Base-by-base conservation (phyloP, 1,139 yeast genomes). In the Suhomyces anneliseae region DNA sequence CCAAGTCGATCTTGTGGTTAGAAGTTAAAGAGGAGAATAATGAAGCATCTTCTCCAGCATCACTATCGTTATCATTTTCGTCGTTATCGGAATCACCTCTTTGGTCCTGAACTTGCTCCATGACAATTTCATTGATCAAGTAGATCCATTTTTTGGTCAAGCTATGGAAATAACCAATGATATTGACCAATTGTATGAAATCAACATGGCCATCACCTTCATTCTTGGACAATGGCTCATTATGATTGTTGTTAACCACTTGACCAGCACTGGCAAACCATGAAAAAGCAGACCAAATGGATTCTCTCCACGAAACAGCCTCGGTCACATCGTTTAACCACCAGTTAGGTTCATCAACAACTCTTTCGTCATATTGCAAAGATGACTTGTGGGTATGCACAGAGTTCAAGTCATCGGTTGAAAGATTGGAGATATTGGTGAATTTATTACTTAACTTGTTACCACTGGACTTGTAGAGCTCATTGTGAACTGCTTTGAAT, bases 261-360 rank as follows among this genome's bases (percentile, higher is more conserved):
- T 79, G 85, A 6, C 96, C 96, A 2, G 95, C 95, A 33, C 89
- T 81, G 2, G 93, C 92, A 85, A 90, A 86, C 90, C 93, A 87
- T 36, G 86, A 74, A 50, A 87, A 76, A 0, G 92, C 90, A 49
- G 82, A 79, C 83, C 90, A 84, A 1, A 85, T 69, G 43, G 79
- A 75, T 57, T 85, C 89, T 39, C 76, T 69, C 83, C 90, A 80
- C 1, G 89, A 76, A 26, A 78, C 61, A 1, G 85, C 74, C 48
- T 81, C 85, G 1, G 80, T 71, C 1, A 74, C 72, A 4, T 63
- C 57, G 2, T 61, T 59, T 3, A 60, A 48, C 82, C 82, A 78
- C 82, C 82, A 78, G 14, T 57, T 51, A 2, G 76, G 76, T 50
- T 66, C 78, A 46, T 57, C 49, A 31, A 38, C 53, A 70, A 54